Evolutionary conservation across 2,329 filamentous ascomycete species (phyloP), one percentile per base, ranked within the genome.

Genomic region (Nemania sp.): DNA sequence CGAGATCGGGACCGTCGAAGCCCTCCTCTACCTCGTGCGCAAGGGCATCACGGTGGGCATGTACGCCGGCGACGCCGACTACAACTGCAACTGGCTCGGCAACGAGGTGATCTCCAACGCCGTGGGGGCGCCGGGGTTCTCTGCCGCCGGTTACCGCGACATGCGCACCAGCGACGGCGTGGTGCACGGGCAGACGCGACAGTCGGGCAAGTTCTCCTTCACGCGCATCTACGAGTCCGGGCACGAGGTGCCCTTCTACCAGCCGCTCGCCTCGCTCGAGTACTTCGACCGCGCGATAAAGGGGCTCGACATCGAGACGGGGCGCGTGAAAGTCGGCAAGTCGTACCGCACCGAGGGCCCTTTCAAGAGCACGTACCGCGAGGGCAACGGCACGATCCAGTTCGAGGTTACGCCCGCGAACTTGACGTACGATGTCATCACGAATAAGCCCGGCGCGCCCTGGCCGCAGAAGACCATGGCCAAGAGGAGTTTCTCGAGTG

Each of bases 131-230:
- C 74, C 79, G 0, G 82, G 82, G 3, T 87, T 79, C 73, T 66
- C 68, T 2, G 64, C 63, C 0, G 84, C 85, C 1, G 85, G 85
- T 0, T 87, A 83, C 74, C 78, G 78, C 43, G 82, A 87, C 73
- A 72, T 87, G 45, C 74, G 72, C 1, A 80, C 79, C 7, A 77
- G 76, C 68, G 76, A 79, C 68, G 76, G 76, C 62, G 77, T 85
- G n/a, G 81, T 84, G 11, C 84, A 87, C 74, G 86, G 84, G 6
- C 83, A 86, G 72, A 83, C 85, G 22, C 84, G 82, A 75, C 86
- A 88, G 75, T 78, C 81, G 4, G 85, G 81, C 18, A 80, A 81
- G 62, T 87, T 84, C 76, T 82, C 80, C 53, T 86, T 86, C 74
- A 79, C 82, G 6, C 79, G 86, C 26, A 79, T 87, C 69, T 82